A percentile compares a stretch with the other conserved stretches of the same genome.
Evolutionary conservation across 148 eudicot genomes (phyloP).

Genomic region (Spergularia marina): DNA sequence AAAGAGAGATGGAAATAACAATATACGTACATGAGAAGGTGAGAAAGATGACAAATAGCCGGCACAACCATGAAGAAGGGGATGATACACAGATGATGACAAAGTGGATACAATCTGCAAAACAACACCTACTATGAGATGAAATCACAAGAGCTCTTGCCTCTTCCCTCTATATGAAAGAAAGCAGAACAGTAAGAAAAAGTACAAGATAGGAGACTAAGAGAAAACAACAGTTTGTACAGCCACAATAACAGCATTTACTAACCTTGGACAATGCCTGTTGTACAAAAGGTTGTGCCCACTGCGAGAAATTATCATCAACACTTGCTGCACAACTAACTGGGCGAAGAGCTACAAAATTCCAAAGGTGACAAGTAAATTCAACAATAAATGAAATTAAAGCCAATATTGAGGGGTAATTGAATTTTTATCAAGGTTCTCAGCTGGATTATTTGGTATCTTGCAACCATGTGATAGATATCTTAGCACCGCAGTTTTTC

Average conservation of each 20-base stretch:
- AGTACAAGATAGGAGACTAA: neutral
- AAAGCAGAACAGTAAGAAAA: neutral
- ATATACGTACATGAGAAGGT: slow-evolving; percentile 67
- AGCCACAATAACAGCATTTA: neutral
- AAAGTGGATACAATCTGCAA: slow-evolving; percentile 76
- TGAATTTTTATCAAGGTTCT: neutral
- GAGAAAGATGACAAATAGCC: slow-evolving; percentile 78
- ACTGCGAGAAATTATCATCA: slow-evolving; percentile 61
- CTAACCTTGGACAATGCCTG: slow-evolving; percentile 70
- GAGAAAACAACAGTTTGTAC: neutral
- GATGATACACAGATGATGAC: slow-evolving; percentile 53
- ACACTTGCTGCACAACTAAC: slow-evolving; percentile 40
- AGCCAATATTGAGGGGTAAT: slow-evolving; percentile 3
- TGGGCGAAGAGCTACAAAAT: slow-evolving; percentile 73
- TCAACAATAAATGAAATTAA: neutral
- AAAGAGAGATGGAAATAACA: slow-evolving; percentile 11
- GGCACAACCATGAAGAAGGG: slow-evolving; percentile 72
- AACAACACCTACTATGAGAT: slow-evolving; percentile 21
- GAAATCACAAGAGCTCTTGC: neutral
- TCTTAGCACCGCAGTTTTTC: neutral
- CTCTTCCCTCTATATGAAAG: neutral
- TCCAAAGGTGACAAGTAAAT: neutral
- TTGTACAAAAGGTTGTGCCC: slow-evolving; percentile 74
- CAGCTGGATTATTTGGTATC: slow-evolving; percentile 3
- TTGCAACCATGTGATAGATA: neutral